phyloP scores from a whole-genome alignment of 352 stramenopile species.

The Phytophthora melonis region DNA sequence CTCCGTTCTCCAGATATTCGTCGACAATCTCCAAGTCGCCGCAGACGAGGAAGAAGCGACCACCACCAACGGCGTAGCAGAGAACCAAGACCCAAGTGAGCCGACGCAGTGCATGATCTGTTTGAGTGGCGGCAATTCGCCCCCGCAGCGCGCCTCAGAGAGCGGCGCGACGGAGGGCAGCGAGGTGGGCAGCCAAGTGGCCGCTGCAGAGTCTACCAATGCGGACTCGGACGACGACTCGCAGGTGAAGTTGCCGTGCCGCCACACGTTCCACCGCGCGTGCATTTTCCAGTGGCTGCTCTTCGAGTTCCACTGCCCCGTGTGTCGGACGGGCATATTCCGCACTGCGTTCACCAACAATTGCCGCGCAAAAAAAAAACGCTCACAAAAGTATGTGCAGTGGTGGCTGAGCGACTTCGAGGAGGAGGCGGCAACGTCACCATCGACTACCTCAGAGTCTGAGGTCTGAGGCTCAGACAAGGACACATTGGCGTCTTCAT shows the following conservation, averaged over 20 bases:
- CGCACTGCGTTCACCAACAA: slow-evolving; percentile 20
- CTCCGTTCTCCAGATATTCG: slow-evolving; percentile 68
- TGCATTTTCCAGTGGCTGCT: slow-evolving; percentile 72
- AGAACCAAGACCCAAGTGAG: slow-evolving; percentile 16
- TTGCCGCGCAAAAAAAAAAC: no score
- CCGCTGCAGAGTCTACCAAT: not conserved
- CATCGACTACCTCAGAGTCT: no score
- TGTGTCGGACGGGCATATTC: slow-evolving; percentile 59
- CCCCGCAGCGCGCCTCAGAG: not conserved
- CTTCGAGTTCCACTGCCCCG: slow-evolving; percentile 67
- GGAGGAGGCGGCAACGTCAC: no score
- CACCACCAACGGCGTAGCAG: not conserved
- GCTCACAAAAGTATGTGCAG: no score
- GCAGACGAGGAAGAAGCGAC: not conserved
- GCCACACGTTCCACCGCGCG: slow-evolving; percentile 68
- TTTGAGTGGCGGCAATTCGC: slow-evolving; percentile 6
- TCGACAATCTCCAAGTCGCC: slow-evolving; percentile 43
- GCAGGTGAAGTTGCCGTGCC: slow-evolving; percentile 54
- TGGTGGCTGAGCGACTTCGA: no score
- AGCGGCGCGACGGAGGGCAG: slow-evolving; percentile 12
- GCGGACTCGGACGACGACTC: slow-evolving; percentile 9
- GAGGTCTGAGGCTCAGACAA: no score
- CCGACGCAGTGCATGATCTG: slow-evolving; percentile 47
- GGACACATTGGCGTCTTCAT: no score
- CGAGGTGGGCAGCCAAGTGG: not conserved